A percentile compares a stretch with the other conserved stretches of the same genome.
Conservation (phyloP, 768 basidiomycete species). For the Agrocybe pediades region DNA sequence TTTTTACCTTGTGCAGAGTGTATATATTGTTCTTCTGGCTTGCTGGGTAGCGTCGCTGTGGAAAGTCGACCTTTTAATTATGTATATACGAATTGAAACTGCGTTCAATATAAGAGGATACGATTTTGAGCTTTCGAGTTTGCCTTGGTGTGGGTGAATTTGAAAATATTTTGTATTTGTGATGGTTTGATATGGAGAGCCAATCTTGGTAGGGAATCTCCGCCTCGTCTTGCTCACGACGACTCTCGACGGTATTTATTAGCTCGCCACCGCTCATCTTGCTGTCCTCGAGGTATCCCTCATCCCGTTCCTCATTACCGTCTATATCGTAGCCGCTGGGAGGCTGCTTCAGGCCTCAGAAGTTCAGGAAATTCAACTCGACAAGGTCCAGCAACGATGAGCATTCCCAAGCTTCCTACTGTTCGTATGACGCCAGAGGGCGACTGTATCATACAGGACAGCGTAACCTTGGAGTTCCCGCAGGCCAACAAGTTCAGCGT, state of each 20-base stretch:
- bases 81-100: constrained; percentile 10
- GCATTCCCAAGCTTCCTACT: constrained; percentile 42
- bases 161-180: constrained; percentile 27
- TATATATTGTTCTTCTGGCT: background rate
- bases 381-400: constrained; percentile 27
- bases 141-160: background rate
- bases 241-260: background rate
- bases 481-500: constrained; percentile 60
- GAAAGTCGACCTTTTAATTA: background rate
- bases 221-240: background rate
- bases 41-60: background rate
- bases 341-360: background rate
- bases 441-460: constrained; percentile 44
- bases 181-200: constrained; percentile 31
- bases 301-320: background rate
- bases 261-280: background rate
- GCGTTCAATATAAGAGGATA: constrained; percentile 1
- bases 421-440: constrained; percentile 54
- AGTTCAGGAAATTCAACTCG: background rate
- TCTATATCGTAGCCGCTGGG: background rate
- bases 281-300: background rate
- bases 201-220: background rate
- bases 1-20: background rate
- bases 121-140: background rate
- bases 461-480: constrained; percentile 46